These are phyloP conservation scores for Malbranchea cinnamomea DNA, from an alignment of 2,329 filamentous ascomycete species.

Conservation along the genomic window DNA sequence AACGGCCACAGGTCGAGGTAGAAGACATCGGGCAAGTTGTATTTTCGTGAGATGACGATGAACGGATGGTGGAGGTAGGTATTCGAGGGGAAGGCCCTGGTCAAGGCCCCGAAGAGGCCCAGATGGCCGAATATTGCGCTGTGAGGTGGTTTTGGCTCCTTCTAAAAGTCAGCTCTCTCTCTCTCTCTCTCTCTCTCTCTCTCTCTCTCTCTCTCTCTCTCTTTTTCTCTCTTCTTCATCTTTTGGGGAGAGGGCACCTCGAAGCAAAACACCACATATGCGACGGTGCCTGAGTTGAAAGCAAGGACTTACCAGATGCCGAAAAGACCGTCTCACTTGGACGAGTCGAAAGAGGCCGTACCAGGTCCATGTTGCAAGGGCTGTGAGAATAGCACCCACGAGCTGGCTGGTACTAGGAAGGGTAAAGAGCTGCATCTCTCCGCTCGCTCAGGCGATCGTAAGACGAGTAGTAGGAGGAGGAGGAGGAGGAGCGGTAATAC, in stretches of 20 bases:
- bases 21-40: conserved; percentile 4
- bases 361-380: not conserved
- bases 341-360: conserved; percentile 1
- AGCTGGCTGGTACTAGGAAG: not conserved
- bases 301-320: conserved; percentile 2
- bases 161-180: too few relatives aligned
- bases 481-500: too few relatives aligned
- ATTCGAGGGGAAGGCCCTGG: not conserved
- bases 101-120: not conserved
- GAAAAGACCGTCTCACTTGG: not conserved
- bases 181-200: too few relatives aligned
- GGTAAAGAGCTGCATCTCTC: not conserved
- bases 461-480: too few relatives aligned
- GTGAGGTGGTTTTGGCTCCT: conserved; percentile 3
- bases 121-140: conserved; percentile 5
- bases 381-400: not conserved
- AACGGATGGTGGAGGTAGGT: conserved; percentile 1
- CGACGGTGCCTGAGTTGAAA: too few relatives aligned
- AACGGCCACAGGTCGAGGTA: conserved; percentile 29
- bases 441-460: too few relatives aligned
- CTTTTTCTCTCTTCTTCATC: too few relatives aligned
- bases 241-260: not conserved
- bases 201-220: too few relatives aligned
- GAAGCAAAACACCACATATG: not conserved
- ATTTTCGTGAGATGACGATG: conserved; percentile 2